Evolutionary conservation across 2,329 filamentous ascomycete genomes (phyloP), one percentile per base, ranked within the genome.

Genomic region (Pyrenochaeta sp.): DNA sequence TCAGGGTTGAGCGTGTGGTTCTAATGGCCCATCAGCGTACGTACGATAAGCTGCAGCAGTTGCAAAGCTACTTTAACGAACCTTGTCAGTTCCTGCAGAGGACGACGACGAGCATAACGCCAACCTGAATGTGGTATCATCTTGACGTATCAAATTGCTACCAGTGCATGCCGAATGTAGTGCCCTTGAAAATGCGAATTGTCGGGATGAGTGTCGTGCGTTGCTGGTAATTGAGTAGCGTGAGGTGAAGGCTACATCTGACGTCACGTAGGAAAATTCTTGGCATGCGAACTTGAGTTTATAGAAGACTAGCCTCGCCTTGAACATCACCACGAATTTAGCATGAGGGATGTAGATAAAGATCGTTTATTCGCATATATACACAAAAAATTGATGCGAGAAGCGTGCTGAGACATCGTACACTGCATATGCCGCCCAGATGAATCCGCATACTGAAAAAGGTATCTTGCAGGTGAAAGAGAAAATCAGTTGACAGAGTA

Each of bases 381-480:
- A 60, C 49, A 64, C 60, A 67, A 60, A 62, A 67, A 60, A 62
- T 64, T 63, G 47, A 31, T 12, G 46, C 42, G 47, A 39, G 46
- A 53, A 59, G 47, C 42, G 60, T 55, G 44, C 40, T 60, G 60
- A 56, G 35, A 37, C 47, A 61, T 49, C 56, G 46, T 65, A 68
- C 64, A 71, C 56, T 68, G 64, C 69, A 71, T 64, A 68, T 68
- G 63, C 64, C 58, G 53, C 66, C 64, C 60, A 66, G 61, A 57
- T 61, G 64, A 72, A 66, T 71, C 69, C 66, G 45, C 59, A 61
- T 51, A 59, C 62, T 60, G 60, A 68, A 71, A 72, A 62, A 68
- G 71, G 71, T 74, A 74, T 74, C 71, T 68, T 72, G 69, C 69
- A 72, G 61, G 56, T 66, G 66, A 56, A 67, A 68, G 60, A 47